Conservation (phyloP, 2,329 filamentous ascomycete genomes). For the Colletotrichum melonis region DNA sequence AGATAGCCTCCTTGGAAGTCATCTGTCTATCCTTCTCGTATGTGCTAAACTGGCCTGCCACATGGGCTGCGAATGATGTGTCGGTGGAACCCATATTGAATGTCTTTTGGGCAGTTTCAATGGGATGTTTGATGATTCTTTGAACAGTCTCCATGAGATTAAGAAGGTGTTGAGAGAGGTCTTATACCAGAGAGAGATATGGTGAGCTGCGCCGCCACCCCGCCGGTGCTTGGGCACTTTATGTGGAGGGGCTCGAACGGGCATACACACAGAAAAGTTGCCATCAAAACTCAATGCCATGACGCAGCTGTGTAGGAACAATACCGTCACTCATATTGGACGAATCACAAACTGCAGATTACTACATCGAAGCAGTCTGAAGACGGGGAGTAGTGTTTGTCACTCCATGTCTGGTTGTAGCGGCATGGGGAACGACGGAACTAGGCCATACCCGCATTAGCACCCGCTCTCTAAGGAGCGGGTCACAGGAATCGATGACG, state of each 20-base stretch:
- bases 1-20: constrained; percentile 61
- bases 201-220: neutral
- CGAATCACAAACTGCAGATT: neutral
- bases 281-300: neutral
- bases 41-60: constrained; percentile 48
- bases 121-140: neutral
- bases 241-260: neutral
- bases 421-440: neutral
- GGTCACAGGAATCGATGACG: constrained; percentile 11
- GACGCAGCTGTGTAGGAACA: neutral
- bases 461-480: neutral
- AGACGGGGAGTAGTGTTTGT: neutral
- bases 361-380: neutral
- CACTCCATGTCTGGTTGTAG: neutral
- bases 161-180: neutral
- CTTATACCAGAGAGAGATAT: neutral
- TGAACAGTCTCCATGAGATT: neutral
- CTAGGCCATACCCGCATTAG: constrained; percentile 1
- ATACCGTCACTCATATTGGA: neutral
- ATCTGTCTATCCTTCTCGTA: constrained; percentile 54
- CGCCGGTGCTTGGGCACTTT: neutral
- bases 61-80: constrained; percentile 50
- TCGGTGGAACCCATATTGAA: constrained; percentile 40
- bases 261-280: neutral
- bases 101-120: neutral